A percentile compares a stretch with the other conserved stretches of the same genome.
Evolutionary conservation across 1,284 basidiomycete genomes (phyloP).

Genomic region (Pholiota adiposa): DNA sequence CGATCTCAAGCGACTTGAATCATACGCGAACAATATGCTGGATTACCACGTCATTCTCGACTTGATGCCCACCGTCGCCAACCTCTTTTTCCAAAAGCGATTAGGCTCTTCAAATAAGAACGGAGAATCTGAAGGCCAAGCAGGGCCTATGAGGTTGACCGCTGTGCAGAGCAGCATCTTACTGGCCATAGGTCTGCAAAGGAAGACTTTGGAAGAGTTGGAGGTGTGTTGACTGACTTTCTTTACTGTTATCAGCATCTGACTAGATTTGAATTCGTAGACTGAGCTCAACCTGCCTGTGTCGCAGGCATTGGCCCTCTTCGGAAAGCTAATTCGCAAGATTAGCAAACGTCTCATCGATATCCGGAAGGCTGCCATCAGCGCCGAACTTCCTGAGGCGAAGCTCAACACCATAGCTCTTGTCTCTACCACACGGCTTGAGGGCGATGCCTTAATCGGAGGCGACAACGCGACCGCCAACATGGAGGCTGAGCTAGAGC

Average conservation of each 20-base stretch:
- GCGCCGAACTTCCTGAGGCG: conserved; percentile 41
- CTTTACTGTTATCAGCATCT: not conserved
- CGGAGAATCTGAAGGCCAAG: conserved; percentile 16
- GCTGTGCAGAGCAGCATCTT: conserved; percentile 90
- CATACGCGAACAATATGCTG: conserved; percentile 95
- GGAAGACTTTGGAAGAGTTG: conserved; percentile 90
- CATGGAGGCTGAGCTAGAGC: conserved; percentile 70
- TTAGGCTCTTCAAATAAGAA: conserved; percentile 36
- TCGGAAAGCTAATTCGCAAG: conserved; percentile 91
- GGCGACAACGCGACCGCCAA: conserved; percentile 52
- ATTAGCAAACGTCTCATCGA: conserved; percentile 81
- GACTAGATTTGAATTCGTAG: conserved; percentile 37
- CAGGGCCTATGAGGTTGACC: conserved; percentile 63
- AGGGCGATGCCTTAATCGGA: conserved; percentile 23
- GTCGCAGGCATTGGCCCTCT: conserved; percentile 88
- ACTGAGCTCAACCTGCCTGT: conserved; percentile 83
- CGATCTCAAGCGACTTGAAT: conserved; percentile 94
- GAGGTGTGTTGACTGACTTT: conserved; percentile 56
- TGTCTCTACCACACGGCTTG: conserved; percentile 23
- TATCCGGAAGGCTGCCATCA: conserved; percentile 81
- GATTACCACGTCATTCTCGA: conserved; percentile 98
- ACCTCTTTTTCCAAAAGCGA: conserved; percentile 85
- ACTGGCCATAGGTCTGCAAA: conserved; percentile 88
- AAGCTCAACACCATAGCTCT: conserved; percentile 40
- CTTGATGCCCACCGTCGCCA: conserved; percentile 81